phyloP scores from a whole-genome alignment of 2,329 filamentous ascomycete species.

The Aspergillus amoenus region DNA sequence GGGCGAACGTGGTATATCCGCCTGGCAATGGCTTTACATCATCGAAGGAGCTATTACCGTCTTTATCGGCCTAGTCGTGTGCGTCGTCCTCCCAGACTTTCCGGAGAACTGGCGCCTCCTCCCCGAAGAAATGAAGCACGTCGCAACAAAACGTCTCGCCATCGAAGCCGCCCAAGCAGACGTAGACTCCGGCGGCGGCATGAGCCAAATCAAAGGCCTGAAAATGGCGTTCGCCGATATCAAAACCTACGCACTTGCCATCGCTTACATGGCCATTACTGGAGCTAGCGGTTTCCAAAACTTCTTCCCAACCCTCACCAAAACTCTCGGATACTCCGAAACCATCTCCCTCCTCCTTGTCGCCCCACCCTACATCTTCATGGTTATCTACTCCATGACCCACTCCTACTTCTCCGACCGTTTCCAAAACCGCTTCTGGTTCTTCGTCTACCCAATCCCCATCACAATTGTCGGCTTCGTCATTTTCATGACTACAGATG shows the following conservation, averaged over 20 bases:
- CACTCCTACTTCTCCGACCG: slow-evolving; percentile 49
- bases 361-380: slow-evolving; percentile 56
- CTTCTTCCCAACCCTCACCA: slow-evolving; percentile 56
- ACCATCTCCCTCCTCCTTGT: slow-evolving; percentile 53
- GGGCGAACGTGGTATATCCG: slow-evolving; percentile 33
- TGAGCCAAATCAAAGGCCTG: slow-evolving; percentile 50
- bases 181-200: slow-evolving; percentile 48
- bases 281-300: slow-evolving; percentile 55
- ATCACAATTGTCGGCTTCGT: slow-evolving; percentile 53
- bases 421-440: slow-evolving; percentile 50
- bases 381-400: slow-evolving; percentile 49
- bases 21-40: slow-evolving; percentile 44
- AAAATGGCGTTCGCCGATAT: slow-evolving; percentile 53
- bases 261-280: slow-evolving; percentile 51
- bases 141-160: slow-evolving; percentile 51
- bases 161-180: slow-evolving; percentile 53
- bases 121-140: slow-evolving; percentile 45
- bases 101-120: slow-evolving; percentile 47
- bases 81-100: slow-evolving; percentile 41
- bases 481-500: slow-evolving; percentile 54
- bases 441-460: slow-evolving; percentile 54
- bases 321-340: slow-evolving; percentile 44
- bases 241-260: slow-evolving; percentile 47
- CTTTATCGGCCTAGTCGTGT: slow-evolving; percentile 33
- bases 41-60: slow-evolving; percentile 40